A percentile compares a stretch with the other conserved stretches of the same genome.
Evolutionary conservation across 208 protist genomes (phyloP).

Genomic region (Leptomonas pyrrhocoris): DNA sequence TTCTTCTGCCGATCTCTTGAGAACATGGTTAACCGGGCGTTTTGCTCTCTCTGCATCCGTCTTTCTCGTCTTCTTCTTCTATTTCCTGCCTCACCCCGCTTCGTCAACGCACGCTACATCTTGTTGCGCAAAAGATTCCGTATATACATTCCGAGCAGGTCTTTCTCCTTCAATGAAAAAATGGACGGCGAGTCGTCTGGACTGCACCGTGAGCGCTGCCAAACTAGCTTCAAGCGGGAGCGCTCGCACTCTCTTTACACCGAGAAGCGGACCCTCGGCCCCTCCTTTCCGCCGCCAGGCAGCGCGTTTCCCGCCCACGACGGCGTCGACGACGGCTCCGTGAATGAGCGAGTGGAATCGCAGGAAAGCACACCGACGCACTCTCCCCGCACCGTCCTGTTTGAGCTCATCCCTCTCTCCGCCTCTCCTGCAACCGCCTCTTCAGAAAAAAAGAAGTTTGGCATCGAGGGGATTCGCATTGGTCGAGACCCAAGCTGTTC

Average conservation of each 20-base stretch:
- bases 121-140: not conserved
- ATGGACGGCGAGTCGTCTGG: slow-evolving; percentile 10
- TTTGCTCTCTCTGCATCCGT: too few species aligned
- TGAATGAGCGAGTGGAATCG: not conserved
- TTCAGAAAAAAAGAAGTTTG: slow-evolving; percentile 26
- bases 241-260: slow-evolving; percentile 18
- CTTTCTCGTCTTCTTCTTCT: not conserved
- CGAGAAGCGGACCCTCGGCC: slow-evolving; percentile 10
- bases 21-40: too few species aligned
- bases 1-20: too few species aligned
- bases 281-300: not conserved
- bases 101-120: not conserved
- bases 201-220: slow-evolving; percentile 23
- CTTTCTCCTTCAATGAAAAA: not conserved
- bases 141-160: not conserved
- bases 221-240: slow-evolving; percentile 18
- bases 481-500: slow-evolving; percentile 51
- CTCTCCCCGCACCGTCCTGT: not conserved
- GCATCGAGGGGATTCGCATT: slow-evolving; percentile 45
- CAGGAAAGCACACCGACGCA: not conserved
- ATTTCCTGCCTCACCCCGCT: not conserved
- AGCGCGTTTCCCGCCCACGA: not conserved
- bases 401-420: slow-evolving; percentile 18
- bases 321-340: not conserved
- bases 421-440: not conserved